Evolutionary conservation across 345 rosid species (phyloP).

Genomic region (Draba incana): DNA sequence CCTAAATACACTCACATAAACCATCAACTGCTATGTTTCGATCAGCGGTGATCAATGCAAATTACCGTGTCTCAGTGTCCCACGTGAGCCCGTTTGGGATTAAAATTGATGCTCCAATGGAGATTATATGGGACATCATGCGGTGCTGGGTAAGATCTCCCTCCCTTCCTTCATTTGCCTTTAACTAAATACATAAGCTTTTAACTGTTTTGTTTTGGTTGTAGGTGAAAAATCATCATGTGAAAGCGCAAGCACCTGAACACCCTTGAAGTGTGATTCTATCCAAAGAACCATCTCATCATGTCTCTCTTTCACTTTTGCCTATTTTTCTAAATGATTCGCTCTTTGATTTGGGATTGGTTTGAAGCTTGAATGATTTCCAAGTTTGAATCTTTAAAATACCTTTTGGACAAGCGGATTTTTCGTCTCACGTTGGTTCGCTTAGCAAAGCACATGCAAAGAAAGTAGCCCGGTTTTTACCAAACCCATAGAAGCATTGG

Average conservation of each 20-base stretch:
- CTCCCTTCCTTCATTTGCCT: neutral
- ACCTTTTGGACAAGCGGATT: constrained; percentile 68
- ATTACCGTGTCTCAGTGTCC: constrained; percentile 87
- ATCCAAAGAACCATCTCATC: constrained; percentile 82
- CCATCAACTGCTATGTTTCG: constrained; percentile 94
- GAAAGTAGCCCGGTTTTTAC: constrained; percentile 87
- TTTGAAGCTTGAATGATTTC: constrained; percentile 9
- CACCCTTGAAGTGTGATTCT: constrained; percentile 91
- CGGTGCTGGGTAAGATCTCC: constrained; percentile 93
- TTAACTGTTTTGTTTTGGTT: constrained; percentile 6
- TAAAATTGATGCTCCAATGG: constrained; percentile 99
- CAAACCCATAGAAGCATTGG: constrained; percentile 99
- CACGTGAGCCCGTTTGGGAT: constrained; percentile 91
- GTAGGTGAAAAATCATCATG: constrained; percentile 92
- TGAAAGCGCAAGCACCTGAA: constrained; percentile 83
- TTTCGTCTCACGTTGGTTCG: constrained; percentile 83
- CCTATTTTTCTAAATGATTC: constrained; percentile 8
- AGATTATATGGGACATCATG: constrained; percentile 98
- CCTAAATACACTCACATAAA: too few species aligned
- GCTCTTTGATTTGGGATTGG: neutral
- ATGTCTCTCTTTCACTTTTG: constrained; percentile 47
- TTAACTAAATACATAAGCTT: neutral
- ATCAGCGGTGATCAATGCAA: constrained; percentile 95
- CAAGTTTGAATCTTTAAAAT: too few species aligned
- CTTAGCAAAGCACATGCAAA: constrained; percentile 95